These are phyloP conservation scores for Clausena lansium DNA, from an alignment of 345 rosid species.

Conservation along the genomic window DNA sequence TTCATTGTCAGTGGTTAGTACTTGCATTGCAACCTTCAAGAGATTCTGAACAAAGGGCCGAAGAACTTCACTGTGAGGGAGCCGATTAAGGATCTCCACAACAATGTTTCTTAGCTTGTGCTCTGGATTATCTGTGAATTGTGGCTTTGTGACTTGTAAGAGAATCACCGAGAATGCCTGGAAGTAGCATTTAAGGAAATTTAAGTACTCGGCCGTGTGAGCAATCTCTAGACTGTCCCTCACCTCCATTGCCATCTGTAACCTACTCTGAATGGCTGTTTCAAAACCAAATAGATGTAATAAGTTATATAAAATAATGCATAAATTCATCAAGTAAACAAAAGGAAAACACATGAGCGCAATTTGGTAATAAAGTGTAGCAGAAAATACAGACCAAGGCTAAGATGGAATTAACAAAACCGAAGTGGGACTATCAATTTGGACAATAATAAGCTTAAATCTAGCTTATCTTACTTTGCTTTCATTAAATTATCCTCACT, in stretches of 20 bases:
- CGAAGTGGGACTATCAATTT: not conserved
- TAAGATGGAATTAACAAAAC: not conserved
- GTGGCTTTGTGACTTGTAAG: conserved; percentile 75
- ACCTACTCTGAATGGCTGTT: conserved; percentile 79
- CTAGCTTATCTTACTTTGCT: not conserved
- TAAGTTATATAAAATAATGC: not conserved
- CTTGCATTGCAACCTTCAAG: conserved; percentile 95
- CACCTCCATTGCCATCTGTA: conserved; percentile 90
- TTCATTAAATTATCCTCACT: not conserved
- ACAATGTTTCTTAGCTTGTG: conserved; percentile 87
- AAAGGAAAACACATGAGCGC: not conserved
- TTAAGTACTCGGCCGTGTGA: conserved; percentile 92
- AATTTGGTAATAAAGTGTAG: not conserved
- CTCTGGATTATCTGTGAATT: conserved; percentile 77
- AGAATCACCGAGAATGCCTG: conserved; percentile 83
- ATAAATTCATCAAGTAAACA: not conserved
- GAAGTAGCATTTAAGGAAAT: conserved; percentile 92
- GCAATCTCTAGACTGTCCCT: conserved; percentile 98
- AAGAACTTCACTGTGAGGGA: conserved; percentile 96
- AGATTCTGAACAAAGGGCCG: conserved; percentile 99
- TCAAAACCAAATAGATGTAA: conserved; percentile 5
- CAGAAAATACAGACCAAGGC: no score
- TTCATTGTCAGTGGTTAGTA: conserved; percentile 89
- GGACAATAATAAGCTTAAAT: not conserved
- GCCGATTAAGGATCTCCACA: conserved; percentile 92